Conservation (phyloP, 139 green algal genomes). For the Tetradesmus obliquus region DNA sequence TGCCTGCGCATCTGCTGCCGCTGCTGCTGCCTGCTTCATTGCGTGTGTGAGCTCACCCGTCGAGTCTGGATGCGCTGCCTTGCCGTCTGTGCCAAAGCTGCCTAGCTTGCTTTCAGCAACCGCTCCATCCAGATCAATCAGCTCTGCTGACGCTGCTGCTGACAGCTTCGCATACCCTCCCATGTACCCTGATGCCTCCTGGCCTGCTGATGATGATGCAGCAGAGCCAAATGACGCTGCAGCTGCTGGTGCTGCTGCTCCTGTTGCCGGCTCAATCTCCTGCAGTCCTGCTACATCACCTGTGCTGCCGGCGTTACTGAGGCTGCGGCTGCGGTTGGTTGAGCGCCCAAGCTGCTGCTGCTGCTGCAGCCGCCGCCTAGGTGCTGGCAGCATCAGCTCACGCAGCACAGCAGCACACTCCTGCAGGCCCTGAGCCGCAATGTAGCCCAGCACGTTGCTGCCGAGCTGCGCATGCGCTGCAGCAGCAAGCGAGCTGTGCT, state of each 20-base stretch:
- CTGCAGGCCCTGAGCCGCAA: not conserved
- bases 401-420: not conserved
- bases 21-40: not conserved
- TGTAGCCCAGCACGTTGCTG: not conserved
- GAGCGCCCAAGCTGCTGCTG: not conserved
- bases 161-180: not conserved
- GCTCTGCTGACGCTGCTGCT: not conserved
- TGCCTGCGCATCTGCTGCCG: not conserved
- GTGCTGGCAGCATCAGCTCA: not conserved
- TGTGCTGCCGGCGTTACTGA: not conserved
- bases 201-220: not conserved
- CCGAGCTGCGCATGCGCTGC: not conserved
- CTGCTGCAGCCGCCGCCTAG: not conserved
- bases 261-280: not conserved
- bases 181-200: not conserved
- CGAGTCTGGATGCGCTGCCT: not conserved
- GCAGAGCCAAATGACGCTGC: not conserved
- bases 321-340: not conserved
- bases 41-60: not conserved
- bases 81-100: not conserved
- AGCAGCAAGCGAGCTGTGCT: slow-evolving; percentile 1
- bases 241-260: not conserved
- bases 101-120: not conserved
- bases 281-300: not conserved
- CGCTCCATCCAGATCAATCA: not conserved